Evolutionary conservation across 192 early-diverging fungal genomes (phyloP), one percentile per base, ranked within the genome.

Genomic region (Backusella luteola): DNA sequence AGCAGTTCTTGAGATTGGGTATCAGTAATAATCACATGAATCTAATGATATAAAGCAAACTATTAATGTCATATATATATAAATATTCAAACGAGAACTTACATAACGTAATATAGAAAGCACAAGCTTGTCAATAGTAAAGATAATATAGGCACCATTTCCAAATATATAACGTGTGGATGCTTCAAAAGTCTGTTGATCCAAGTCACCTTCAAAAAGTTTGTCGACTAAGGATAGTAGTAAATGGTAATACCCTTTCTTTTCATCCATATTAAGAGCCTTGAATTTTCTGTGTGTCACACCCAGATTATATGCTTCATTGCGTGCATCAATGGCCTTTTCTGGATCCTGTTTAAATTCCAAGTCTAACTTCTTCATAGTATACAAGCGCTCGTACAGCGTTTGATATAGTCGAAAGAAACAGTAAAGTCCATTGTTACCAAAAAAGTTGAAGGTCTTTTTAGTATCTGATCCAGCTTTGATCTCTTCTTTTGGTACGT

Each of bases 391-490:
- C 12, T 85, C 87, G 77, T 95, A 98, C 9, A 96, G 83, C 34
- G 95, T 87, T 91, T 97, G 86, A 73, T 90, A 96, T 46, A 96
- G 87, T 69, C 98, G 83, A 80, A 99, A 88, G 69, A 99, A 96
- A 63, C 91, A 90, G 74, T 97, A 99, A 71, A 96, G 93, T 21
- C 77, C 84, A 73, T 79, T 91, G 82, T 98, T 98, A 26, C 90
- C 91, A 83, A 96, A 99, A 78, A 98, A 94, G 67, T 91, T 89
- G 68, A 80, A 78, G 0, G 6, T 66, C 19, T 76, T 63, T 63
- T 29, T 23, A 63, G 56, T 63, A 6, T 53, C 52, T 53, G 52
- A 21, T 21, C 21, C 52, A 53, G 1, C 74, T 8, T n/a, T 71
- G 19, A 39, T 21, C 23, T 69, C 35, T 4, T 38, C n/a, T 36